Evolutionary conservation across 169 alveolate species (phyloP).

Genomic region (Miamiensis avidus): DNA sequence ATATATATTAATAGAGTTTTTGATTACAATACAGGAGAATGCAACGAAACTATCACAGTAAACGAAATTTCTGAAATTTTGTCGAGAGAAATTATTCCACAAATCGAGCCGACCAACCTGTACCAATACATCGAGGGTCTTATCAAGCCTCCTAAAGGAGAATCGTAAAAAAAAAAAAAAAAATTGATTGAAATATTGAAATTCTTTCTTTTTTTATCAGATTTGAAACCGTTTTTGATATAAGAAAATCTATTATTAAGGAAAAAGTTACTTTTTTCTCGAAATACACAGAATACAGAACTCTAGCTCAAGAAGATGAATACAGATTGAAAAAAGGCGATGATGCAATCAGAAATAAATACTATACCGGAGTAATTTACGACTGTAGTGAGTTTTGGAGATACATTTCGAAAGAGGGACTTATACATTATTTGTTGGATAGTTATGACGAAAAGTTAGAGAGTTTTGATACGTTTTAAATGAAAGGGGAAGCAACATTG

Average conservation of each 20-base stretch:
- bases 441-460: slow-evolving; percentile 35
- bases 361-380: slow-evolving; percentile 2
- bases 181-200: no score
- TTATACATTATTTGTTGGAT: slow-evolving; percentile 33
- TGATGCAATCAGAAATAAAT: neutral
- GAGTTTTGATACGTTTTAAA: slow-evolving; percentile 11
- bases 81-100: slow-evolving; percentile 36
- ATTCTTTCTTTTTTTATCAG: no score
- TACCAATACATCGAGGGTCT: slow-evolving; percentile 37
- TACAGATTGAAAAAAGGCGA: neutral
- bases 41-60: slow-evolving; percentile 29
- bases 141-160: neutral
- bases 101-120: slow-evolving; percentile 14
- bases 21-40: slow-evolving; percentile 13
- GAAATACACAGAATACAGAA: neutral
- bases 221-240: neutral
- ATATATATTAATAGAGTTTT: slow-evolving; percentile 40
- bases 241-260: neutral
- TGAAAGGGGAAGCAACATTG: slow-evolving; percentile 6
- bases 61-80: slow-evolving; percentile 38
- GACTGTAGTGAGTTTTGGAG: slow-evolving; percentile 48
- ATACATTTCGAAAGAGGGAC: slow-evolving; percentile 37
- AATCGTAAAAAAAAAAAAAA: no score
- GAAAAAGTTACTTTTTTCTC: neutral
- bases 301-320: neutral